Conservation (phyloP, 148 eudicot species). For the Cornus kousa region DNA sequence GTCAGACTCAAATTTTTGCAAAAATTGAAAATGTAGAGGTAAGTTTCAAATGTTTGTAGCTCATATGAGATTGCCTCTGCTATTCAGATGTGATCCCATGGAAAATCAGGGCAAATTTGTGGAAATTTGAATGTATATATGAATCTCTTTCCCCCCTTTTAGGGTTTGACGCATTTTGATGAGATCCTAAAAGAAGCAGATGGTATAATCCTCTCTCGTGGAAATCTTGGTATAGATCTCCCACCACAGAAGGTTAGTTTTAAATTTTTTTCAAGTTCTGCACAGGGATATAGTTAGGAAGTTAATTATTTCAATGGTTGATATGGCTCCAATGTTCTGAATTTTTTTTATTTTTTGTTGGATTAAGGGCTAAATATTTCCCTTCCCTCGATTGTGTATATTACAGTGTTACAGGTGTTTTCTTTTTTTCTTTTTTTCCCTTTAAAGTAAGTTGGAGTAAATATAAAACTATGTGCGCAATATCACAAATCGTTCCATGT, state of each 20-base stretch:
- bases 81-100: background rate
- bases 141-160: constrained; percentile 9
- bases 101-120: background rate
- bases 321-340: too few relatives aligned
- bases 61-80: constrained; percentile 1
- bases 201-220: constrained; percentile 97
- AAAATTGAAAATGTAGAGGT: constrained; percentile 95
- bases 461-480: too few relatives aligned
- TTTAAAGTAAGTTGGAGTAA: too few relatives aligned
- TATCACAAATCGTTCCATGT: too few relatives aligned
- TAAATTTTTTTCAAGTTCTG: background rate
- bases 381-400: too few relatives aligned
- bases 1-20: constrained; percentile 89
- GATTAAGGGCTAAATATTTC: too few relatives aligned
- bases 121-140: background rate
- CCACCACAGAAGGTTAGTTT: constrained; percentile 88
- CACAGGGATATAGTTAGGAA: too few relatives aligned
- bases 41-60: constrained; percentile 13
- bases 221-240: constrained; percentile 97
- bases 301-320: too few relatives aligned
- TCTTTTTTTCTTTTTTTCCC: too few relatives aligned
- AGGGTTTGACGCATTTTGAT: constrained; percentile 94
- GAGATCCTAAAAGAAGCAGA: constrained; percentile 95
- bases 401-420: too few relatives aligned
- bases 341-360: too few relatives aligned